Percentiles rank a stretch among this genome's conserved stretches.
These are phyloP conservation scores for Raffaelea arxii DNA, from an alignment of 2,329 filamentous ascomycete genomes.

Conservation along the genomic window DNA sequence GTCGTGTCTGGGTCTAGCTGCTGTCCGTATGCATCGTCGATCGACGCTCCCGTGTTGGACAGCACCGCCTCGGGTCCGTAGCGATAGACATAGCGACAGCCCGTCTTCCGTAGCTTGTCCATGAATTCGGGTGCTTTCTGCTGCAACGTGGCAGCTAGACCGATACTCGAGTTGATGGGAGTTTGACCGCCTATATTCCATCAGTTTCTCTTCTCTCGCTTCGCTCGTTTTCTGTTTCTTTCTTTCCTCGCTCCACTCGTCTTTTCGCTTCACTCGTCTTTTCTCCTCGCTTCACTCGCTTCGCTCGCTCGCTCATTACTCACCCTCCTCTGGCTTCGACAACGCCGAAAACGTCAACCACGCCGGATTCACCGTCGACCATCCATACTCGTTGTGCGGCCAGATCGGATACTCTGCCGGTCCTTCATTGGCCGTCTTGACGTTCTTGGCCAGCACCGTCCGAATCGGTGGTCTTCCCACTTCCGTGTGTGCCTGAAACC, in stretches of 20 bases:
- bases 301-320: too few species aligned
- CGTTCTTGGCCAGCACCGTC: constrained; percentile 16
- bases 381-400: constrained; percentile 18
- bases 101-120: constrained; percentile 13
- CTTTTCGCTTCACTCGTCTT: too few species aligned
- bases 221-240: too few species aligned
- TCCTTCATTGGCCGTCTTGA: constrained; percentile 19
- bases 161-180: constrained; percentile 16
- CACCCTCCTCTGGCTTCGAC: constrained; percentile 7
- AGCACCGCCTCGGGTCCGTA: not conserved
- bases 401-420: constrained; percentile 16
- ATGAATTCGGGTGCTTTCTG: constrained; percentile 14
- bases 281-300: too few species aligned
- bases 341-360: constrained; percentile 18
- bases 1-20: constrained; percentile 14
- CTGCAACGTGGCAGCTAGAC: constrained; percentile 13
- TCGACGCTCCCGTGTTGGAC: constrained; percentile 11
- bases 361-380: constrained; percentile 17
- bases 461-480: constrained; percentile 18
- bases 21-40: constrained; percentile 15
- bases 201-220: too few species aligned
- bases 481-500: constrained; percentile 16
- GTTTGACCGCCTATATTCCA: too few species aligned
- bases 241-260: too few species aligned
- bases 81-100: constrained; percentile 6